These are phyloP conservation scores for Elsinoe ampelina DNA, from an alignment of 2,329 filamentous ascomycete genomes.

Conservation along the genomic window DNA sequence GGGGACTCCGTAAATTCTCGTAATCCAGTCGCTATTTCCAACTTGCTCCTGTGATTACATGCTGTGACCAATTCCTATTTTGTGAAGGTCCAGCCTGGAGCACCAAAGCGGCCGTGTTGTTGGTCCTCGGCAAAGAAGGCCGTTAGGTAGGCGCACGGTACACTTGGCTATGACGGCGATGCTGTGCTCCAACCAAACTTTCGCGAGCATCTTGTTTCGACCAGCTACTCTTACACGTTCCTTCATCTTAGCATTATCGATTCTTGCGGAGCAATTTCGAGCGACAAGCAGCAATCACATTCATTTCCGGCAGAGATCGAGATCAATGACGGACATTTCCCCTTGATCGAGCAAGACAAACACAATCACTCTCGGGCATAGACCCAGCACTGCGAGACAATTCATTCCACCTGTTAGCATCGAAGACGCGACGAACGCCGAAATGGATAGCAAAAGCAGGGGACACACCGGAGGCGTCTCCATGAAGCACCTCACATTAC, in stretches of 20 bases:
- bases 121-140: background rate
- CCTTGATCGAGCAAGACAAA: background rate
- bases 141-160: background rate
- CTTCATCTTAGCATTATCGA: background rate
- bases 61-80: background rate
- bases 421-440: background rate
- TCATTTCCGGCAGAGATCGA: background rate
- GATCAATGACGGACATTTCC: background rate
- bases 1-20: too few relatives aligned
- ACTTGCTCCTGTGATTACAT: background rate
- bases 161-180: background rate
- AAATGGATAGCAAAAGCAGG: constrained; percentile 19
- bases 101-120: background rate
- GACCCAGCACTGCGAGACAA: background rate
- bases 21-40: background rate
- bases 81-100: background rate
- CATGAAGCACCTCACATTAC: constrained; percentile 59
- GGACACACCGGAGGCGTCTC: constrained; percentile 43
- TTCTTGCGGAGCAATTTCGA: background rate
- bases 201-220: background rate
- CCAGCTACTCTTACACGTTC: background rate
- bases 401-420: background rate
- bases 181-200: background rate
- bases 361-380: background rate
- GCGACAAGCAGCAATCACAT: background rate